A percentile compares a stretch with the other conserved stretches of the same genome.
Conservation (phyloP, 805 yeast genomes). For the Dipodascopsis uninucleata region DNA sequence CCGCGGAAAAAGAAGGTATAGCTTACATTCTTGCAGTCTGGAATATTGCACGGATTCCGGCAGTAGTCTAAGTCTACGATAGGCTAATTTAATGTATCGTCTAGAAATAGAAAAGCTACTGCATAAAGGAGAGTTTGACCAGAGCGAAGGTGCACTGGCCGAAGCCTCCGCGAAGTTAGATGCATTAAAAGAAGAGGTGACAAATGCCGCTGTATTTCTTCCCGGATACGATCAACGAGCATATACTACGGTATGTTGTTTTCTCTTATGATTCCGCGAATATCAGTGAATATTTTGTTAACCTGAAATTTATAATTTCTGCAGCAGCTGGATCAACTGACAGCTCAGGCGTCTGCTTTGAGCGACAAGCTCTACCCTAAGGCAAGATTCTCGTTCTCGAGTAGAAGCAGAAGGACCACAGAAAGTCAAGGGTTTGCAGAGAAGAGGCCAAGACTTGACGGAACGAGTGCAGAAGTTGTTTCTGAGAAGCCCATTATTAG, state of each 20-base stretch:
- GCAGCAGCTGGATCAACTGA: conserved; percentile 23
- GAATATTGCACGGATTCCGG: background rate
- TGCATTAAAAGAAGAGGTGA: conserved; percentile 6
- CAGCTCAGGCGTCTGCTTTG: conserved; percentile 2
- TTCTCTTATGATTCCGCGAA: background rate
- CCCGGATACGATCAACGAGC: conserved; percentile 24
- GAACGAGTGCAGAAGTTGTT: too few relatives aligned
- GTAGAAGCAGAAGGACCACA: conserved; percentile 5
- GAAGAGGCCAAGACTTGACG: background rate
- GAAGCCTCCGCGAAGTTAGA: background rate
- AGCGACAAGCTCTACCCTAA: conserved; percentile 5
- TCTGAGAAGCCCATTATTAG: too few relatives aligned
- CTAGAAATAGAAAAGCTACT: background rate
- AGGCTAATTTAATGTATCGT: conserved; percentile 2
- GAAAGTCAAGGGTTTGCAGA: background rate
- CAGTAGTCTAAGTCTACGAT: conserved; percentile 5
- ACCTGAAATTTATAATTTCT: background rate
- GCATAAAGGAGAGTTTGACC: background rate
- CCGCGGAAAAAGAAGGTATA: conserved; percentile 11
- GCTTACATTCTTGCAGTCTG: background rate
- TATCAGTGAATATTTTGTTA: background rate
- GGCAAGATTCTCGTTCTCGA: conserved; percentile 16
- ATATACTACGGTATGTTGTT: conserved; percentile 14
- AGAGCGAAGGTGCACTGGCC: background rate
- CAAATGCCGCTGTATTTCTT: conserved; percentile 12